A percentile compares a stretch with the other conserved stretches of the same genome.
phyloP scores from a whole-genome alignment of 2,329 filamentous ascomycete species.

The Achaetomium macrosporum region DNA sequence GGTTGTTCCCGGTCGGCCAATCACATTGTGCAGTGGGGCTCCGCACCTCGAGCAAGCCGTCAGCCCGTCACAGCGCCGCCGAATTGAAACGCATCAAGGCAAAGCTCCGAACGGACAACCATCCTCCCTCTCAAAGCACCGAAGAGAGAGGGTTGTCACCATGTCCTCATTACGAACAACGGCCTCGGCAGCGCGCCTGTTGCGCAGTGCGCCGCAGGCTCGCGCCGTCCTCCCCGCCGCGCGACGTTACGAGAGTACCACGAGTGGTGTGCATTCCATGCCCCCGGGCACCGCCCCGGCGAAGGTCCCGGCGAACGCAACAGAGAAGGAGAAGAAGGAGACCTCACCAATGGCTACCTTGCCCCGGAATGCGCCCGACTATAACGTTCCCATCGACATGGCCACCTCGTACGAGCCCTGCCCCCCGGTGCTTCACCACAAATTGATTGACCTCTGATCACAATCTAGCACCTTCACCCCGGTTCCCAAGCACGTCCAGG shows the following conservation, averaged over 20 bases:
- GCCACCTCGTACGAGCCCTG: slow-evolving; percentile 69
- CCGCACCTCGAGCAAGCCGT: slow-evolving; percentile 7
- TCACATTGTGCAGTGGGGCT: slow-evolving; percentile 11
- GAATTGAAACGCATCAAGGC: slow-evolving; percentile 9
- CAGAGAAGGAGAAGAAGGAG: slow-evolving; percentile 31
- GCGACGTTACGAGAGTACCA: slow-evolving; percentile 49
- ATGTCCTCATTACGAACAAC: slow-evolving; percentile 64
- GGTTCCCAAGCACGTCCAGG: slow-evolving; percentile 80
- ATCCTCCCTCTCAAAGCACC: not conserved
- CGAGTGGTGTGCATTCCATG: no score
- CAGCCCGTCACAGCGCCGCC: no score
- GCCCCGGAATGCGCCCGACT: slow-evolving; percentile 68
- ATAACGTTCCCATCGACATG: slow-evolving; percentile 74
- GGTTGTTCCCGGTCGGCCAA: slow-evolving; percentile 31
- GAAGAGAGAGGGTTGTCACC: slow-evolving; percentile 12
- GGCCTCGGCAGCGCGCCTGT: slow-evolving; percentile 44
- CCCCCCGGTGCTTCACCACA: no score
- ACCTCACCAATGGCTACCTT: slow-evolving; percentile 34
- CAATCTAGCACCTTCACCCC: slow-evolving; percentile 74
- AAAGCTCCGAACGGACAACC: not conserved
- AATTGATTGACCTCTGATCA: slow-evolving; percentile 8
- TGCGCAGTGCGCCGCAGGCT: slow-evolving; percentile 41
- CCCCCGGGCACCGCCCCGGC: no score
- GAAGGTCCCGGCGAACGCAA: slow-evolving; percentile 33
- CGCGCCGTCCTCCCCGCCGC: slow-evolving; percentile 39